Evolutionary conservation across 2,329 filamentous ascomycete genomes (phyloP), one percentile per base, ranked within the genome.

Genomic region (Sporothrix variecibatus): DNA sequence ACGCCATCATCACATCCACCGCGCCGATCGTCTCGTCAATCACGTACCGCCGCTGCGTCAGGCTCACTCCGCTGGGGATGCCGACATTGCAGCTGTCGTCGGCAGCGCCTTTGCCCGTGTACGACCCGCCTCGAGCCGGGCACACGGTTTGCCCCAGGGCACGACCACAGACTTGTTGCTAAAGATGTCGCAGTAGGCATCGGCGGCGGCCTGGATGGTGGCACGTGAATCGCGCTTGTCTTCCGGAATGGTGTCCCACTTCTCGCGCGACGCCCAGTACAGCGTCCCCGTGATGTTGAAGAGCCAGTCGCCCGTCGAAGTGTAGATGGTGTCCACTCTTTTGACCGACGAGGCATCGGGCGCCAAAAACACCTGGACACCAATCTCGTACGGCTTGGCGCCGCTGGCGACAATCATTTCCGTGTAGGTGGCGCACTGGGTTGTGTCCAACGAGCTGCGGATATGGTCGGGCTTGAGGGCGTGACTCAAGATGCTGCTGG

Each of bases 111-210:
- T 73, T 75, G 2, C 78, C 78, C 17, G 78, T 79, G 70, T 81
- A 76, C 76, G 78, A 75, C 8, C 77, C 76, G 2, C 79, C 60
- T 80, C 79, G 3, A 80, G 77, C 3, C 82, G 79, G 1, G 73
- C 77, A 74, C 82, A 83, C 0, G 81, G 81, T 40, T 76, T 80
- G 20, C 81, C 81, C 81, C 81, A 83, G 0, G 82, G 81, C n/a
- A 83, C 81, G 0, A 76, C 77, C 34, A 77, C 73, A 26, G 76
- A 80, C 64, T 76, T 77, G 76, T 81, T 79, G 72, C 72, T 79
- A 79, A 81, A 83, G 77, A 83, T 79, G 74, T 81, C 80, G 26
- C 82, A 77, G 75, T 83, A 83, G 5, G 82, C 81, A 74, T 83
- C 82, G 1, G 80, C 81, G 0, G 82, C 80, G 2, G 72, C 70